Percentiles rank a stretch among this genome's conserved stretches.
These are phyloP conservation scores for Paramarasmius palmivorus DNA, from an alignment of 1,284 basidiomycete species.

Conservation along the genomic window DNA sequence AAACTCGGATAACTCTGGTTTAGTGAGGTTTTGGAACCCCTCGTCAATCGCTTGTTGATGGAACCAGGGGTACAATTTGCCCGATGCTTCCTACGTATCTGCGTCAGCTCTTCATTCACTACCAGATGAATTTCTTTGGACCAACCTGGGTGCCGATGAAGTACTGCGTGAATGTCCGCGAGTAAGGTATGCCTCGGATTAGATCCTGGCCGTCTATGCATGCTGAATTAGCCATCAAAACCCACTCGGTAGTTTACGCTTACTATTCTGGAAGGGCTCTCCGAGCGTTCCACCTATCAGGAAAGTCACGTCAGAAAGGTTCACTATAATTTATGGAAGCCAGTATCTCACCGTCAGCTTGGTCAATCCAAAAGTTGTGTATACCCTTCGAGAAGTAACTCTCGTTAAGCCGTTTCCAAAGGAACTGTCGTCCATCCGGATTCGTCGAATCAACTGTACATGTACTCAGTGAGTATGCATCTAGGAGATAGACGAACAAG, in stretches of 20 bases:
- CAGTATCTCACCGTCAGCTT: slow-evolving; percentile 34
- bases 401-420: slow-evolving; percentile 38
- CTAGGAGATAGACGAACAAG: too few species aligned
- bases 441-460: slow-evolving; percentile 30
- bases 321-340: not conserved
- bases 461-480: too few species aligned
- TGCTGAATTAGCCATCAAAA: not conserved
- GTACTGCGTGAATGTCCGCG: slow-evolving; percentile 38
- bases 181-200: slow-evolving; percentile 35
- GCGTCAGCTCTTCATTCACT: too few species aligned
- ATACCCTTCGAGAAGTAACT: slow-evolving; percentile 44
- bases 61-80: slow-evolving; percentile 43
- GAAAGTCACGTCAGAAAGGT: not conserved
- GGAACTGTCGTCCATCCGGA: slow-evolving; percentile 32
- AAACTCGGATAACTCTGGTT: slow-evolving; percentile 2
- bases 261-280: slow-evolving; percentile 40
- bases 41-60: slow-evolving; percentile 32
- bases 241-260: slow-evolving; percentile 2
- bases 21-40: slow-evolving; percentile 17
- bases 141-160: slow-evolving; percentile 42
- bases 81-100: slow-evolving; percentile 34
- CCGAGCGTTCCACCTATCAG: slow-evolving; percentile 36
- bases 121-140: too few species aligned
- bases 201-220: slow-evolving; percentile 32
- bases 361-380: slow-evolving; percentile 45